phyloP scores from a whole-genome alignment of 257 asterid species.

The Mitragyna speciosa region DNA sequence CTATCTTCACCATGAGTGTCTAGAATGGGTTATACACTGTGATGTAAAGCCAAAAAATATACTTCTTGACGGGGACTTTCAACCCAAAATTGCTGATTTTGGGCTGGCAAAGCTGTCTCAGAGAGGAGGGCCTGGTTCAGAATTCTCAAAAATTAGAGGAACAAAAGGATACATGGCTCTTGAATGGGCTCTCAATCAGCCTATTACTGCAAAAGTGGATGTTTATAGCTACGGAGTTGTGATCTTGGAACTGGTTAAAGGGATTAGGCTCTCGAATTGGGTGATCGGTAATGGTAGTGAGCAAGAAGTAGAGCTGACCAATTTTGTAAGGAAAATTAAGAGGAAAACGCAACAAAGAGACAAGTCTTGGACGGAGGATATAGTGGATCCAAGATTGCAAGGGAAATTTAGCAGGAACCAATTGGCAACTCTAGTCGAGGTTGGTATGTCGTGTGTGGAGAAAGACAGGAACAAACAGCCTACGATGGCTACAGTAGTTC shows the following conservation, averaged over 20 bases:
- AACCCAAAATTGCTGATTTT: conserved; percentile 46
- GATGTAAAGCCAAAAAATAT: conserved; percentile 45
- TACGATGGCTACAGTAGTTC: conserved; percentile 66
- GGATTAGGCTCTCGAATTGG: conserved; percentile 54
- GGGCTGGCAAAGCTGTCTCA: conserved; percentile 42
- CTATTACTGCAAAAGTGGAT: conserved; percentile 45
- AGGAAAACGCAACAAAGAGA: conserved; percentile 26
- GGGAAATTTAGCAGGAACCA: conserved; percentile 51
- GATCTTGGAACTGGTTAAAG: conserved; percentile 45
- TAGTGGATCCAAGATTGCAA: conserved; percentile 60
- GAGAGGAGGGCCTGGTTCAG: conserved; percentile 31
- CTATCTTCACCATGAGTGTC: conserved; percentile 44
- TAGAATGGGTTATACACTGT: conserved; percentile 52
- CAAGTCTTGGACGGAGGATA: conserved; percentile 43
- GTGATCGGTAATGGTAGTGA: conserved; percentile 24
- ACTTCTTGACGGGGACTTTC: conserved; percentile 27
- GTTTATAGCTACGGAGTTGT: conserved; percentile 45
- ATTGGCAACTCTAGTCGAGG: conserved; percentile 38
- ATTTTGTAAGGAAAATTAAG: conserved; percentile 30
- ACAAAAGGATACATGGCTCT: conserved; percentile 49
- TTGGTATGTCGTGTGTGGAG: conserved; percentile 54
- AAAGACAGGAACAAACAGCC: conserved; percentile 66
- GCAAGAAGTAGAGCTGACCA: conserved; percentile 33
- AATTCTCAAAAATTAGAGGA: conserved; percentile 33
- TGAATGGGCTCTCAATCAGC: conserved; percentile 42